phyloP scores from a whole-genome alignment of 1,284 basidiomycete genomes.

The Mycena citricolor region DNA sequence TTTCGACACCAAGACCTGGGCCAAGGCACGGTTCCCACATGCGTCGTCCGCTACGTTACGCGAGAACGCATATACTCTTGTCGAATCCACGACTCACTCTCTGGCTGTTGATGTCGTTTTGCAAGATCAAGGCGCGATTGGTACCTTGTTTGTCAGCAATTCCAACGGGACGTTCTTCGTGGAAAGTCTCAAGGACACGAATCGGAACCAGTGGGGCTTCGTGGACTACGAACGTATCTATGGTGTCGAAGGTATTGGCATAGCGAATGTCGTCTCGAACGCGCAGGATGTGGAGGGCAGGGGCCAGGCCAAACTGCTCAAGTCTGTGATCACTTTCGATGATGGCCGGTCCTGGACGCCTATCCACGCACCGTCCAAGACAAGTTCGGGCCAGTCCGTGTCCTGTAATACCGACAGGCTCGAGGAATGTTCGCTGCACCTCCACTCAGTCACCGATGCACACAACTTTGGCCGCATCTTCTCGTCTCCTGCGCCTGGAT shows the following conservation, averaged over 20 bases:
- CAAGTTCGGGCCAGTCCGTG: conserved; percentile 62
- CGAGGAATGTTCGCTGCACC: conserved; percentile 78
- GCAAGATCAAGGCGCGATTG: conserved; percentile 71
- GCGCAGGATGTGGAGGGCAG: conserved; percentile 76
- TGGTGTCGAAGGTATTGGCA: conserved; percentile 90
- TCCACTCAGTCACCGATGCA: conserved; percentile 88
- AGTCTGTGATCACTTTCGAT: conserved; percentile 85
- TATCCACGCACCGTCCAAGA: conserved; percentile 63
- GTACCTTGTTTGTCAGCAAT: conserved; percentile 93
- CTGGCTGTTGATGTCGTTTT: conserved; percentile 92
- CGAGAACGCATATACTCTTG: conserved; percentile 94
- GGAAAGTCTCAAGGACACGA: conserved; percentile 88
- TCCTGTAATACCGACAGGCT: conserved; percentile 60
- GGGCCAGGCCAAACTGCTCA: conserved; percentile 64
- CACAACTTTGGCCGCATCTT: conserved; percentile 95
- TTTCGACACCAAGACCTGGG: conserved; percentile 80
- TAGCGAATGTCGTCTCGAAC: conserved; percentile 88
- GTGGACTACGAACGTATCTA: conserved; percentile 94
- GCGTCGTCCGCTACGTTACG: conserved; percentile 74
- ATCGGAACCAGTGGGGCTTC: conserved; percentile 83
- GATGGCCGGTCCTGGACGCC: conserved; percentile 86
- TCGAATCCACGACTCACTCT: conserved; percentile 91
- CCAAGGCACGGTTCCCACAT: conserved; percentile 83
- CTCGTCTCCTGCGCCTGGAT: conserved; percentile 91
- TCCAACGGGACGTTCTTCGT: conserved; percentile 95